Evolutionary conservation across 2,329 filamentous ascomycete genomes (phyloP), one percentile per base, ranked within the genome.

Genomic region (Neofusicoccum sp.): DNA sequence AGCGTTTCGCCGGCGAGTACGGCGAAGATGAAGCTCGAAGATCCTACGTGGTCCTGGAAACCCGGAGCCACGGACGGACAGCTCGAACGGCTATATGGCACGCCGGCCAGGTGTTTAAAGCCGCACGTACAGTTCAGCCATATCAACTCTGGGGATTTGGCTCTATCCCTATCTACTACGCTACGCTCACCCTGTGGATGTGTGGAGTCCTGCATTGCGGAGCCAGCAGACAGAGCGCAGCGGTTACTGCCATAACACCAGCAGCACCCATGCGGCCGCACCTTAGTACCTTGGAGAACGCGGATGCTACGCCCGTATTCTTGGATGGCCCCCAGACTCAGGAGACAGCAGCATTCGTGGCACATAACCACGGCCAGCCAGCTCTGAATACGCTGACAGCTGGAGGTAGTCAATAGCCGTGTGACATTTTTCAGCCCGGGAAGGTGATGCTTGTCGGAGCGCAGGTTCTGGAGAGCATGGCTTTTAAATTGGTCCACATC

Each of bases 151-250:
- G 84, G 44, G 85, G 88, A 63, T 89, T 90, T 69, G 84, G 85
- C 63, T 86, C 87, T 0, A 83, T 90, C 5, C 85, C 83, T 0
- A 81, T 89, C 0, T 89, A 89, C 68, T 87, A 90, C 69, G 87
- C 86, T 3, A 81, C 83, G 11, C 76, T 91, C 4, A 83, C 85
- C 0, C 75, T 91, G 43, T 91, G 89, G 89, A 38, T n/a, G 9
- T 53, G 24, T 16, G 47, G 16, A 8, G 45, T 34, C 8, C 16
- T 53, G 30, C 53, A 26, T 31, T 48, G 40, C 40, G 28, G 26
- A 5, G 1, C 9, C 5, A 6, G 16, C 6, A 4, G 38, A 3
- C 54, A n/a, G 12, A 36, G 20, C 58, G 9, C 38, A 53, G 34
- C 36, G 34, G 48, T 49, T 6, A 62, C 64, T 16, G 53, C 56